phyloP scores from a whole-genome alignment of 2,329 filamentous ascomycete species.

The Teratosphaeria destructans region DNA sequence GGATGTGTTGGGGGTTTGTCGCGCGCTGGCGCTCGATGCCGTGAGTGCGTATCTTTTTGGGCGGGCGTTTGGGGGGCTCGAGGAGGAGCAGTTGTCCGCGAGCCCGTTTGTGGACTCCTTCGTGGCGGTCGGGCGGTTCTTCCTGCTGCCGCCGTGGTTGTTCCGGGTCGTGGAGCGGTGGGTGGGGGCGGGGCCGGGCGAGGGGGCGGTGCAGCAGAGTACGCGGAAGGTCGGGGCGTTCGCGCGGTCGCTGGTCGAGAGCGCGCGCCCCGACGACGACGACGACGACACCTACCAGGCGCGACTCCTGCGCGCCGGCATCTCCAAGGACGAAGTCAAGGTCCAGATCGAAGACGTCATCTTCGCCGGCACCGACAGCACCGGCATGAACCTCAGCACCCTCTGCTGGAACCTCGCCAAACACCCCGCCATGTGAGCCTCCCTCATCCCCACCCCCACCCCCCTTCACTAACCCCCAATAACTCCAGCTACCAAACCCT shows the following conservation, averaged over 20 bases:
- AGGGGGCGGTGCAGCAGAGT: slow-evolving; percentile 26
- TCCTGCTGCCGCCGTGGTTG: slow-evolving; percentile 38
- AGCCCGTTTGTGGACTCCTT: slow-evolving; percentile 44
- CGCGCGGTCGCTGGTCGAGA: slow-evolving; percentile 30
- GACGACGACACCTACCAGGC: slow-evolving; percentile 37
- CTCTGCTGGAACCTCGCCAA: slow-evolving; percentile 37
- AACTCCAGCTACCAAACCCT: slow-evolving; percentile 25
- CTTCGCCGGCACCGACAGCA: slow-evolving; percentile 46
- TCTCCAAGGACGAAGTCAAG: slow-evolving; percentile 35
- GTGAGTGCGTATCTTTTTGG: slow-evolving; percentile 46
- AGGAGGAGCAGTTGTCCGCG: slow-evolving; percentile 33
- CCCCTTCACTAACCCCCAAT: neutral
- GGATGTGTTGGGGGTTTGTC: slow-evolving; percentile 40
- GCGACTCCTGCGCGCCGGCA: slow-evolving; percentile 35
- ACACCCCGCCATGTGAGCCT: slow-evolving; percentile 30
- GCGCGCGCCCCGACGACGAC: slow-evolving; percentile 9
- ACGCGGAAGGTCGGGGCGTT: slow-evolving; percentile 35
- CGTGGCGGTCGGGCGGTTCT: slow-evolving; percentile 45
- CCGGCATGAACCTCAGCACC: slow-evolving; percentile 41
- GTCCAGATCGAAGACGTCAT: slow-evolving; percentile 46
- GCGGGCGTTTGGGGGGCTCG: slow-evolving; percentile 39
- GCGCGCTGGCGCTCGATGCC: slow-evolving; percentile 44
- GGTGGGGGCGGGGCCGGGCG: slow-evolving; percentile 26
- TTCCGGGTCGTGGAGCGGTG: slow-evolving; percentile 32
- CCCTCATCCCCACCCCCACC: neutral